Base-by-base conservation (phyloP, 2,329 filamentous ascomycete species). In the Cordyceps tenuipes region DNA sequence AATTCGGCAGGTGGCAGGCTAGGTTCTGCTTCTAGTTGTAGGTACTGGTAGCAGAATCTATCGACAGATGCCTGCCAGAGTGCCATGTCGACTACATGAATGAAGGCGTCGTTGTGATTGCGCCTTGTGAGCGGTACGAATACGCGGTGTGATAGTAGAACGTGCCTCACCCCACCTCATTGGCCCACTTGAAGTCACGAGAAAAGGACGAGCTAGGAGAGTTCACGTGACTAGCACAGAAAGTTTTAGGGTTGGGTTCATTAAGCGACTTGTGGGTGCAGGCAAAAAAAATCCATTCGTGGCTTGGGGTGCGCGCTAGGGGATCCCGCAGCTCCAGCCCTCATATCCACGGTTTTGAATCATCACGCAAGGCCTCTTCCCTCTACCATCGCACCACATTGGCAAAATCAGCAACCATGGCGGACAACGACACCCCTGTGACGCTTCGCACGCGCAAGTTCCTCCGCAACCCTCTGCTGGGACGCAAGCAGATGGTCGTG, bases 401-500 rank as follows among this genome's bases (percentile, higher is more conserved):
- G 60, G 61, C 65, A 66, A 65, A 66, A 64, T 78, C 74, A 79
- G 81, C 81, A 82, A 95, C 80, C 79, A 96, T 97, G 93, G 89
- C 92, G 81, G 89, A 92, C 81, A 79, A 80, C 75, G 87, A 90
- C 77, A 79, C 80, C 72, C 81, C 87, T 76, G 87, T 91, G 77
- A 91, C 88, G 74, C 82, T 92, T 82, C 87, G 94, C 84, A 99
- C 94, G 81, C 93, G 94, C 90, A 97, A 97, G 86, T 99, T 99
- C 90, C 95, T 97, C 83, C 91, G 92, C 84, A 99, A 99, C 88
- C 90, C 94, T 79, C 91, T 99, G 76, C 88, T 99, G 77, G 91
- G 89, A 78, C 90, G 93, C 79, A 96, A 96, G 87, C 93, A 97
- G 88, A 96, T 97, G 91, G 93, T 97, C 82, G 90, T 97, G 93